Evolutionary conservation across 768 basidiomycete species (phyloP), one percentile per base, ranked within the genome.

Genomic region (Psilocybe tampanensis): DNA sequence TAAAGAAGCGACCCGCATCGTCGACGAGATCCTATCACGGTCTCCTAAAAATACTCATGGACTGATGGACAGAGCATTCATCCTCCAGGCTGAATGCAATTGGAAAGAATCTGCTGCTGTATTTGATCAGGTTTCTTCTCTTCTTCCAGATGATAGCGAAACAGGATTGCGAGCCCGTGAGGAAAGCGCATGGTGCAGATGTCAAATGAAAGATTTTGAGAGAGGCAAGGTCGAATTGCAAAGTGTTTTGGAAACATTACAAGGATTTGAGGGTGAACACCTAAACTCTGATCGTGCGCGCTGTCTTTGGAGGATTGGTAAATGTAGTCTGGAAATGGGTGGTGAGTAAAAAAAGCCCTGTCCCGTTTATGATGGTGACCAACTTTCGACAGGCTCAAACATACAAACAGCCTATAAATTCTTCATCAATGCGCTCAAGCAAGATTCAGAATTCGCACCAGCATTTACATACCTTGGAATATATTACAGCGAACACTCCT

Each of bases 381-480:
- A 18, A 29, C 39, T 19, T 17, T 11, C 17, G 15, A 48, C 23
- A 89, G 87, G 67, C 34, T 68, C 75, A 5, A 72, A 75, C 11
- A 77, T 77, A 6, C 83, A 90, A 58, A 81, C 86, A 56, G 88
- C 92, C 0, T 97, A 91, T 71, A 81, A 84, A 15, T 78, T 80
- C 65, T 97, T 91, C 73, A 91, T 97, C 60, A 75, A 80, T 2
- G 80, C 96, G 0, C 80, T 98, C 29, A 92, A 93, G 66, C 84
- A 82, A 26, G 82, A 83, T 49, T 70, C 91, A 0, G 77, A 82
- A 8, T 97, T 88, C 68, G 94, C 96, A 0, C 90, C 97, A 1
- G 88, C 97, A 0, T 98, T 94, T 69, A 96, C 96, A 2, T 94
- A 94, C 1, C 83, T 99, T 2, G 97, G 97, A 7, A 76, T 92